Evolutionary conservation across 352 stramenopile genomes (phyloP).

Genomic region (Phytopythium ostracodes): DNA sequence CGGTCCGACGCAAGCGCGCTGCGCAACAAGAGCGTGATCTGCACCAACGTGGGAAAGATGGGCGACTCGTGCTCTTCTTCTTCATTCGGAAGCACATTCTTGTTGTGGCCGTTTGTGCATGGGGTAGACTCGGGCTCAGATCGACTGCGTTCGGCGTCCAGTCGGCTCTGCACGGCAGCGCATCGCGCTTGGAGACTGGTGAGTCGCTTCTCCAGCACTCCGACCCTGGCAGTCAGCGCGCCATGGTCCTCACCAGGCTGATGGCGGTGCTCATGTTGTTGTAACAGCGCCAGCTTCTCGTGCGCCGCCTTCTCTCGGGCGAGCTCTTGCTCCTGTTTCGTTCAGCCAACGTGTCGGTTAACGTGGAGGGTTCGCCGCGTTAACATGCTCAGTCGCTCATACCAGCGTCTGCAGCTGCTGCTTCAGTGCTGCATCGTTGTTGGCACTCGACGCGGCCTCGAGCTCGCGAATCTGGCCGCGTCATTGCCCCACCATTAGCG

Average conservation of each 20-base stretch:
- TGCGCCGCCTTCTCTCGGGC: slow-evolving; percentile 15
- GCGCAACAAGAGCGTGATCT: slow-evolving; percentile 14
- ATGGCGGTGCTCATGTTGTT: slow-evolving; percentile 5
- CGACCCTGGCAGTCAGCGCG: slow-evolving; percentile 5
- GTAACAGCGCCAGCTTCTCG: slow-evolving; percentile 14
- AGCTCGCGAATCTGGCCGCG: slow-evolving; percentile 15
- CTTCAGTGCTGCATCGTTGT: slow-evolving; percentile 8
- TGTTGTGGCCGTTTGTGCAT: too few relatives aligned
- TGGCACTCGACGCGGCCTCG: slow-evolving; percentile 12
- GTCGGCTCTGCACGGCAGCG: slow-evolving; percentile 4
- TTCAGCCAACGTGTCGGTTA: background rate
- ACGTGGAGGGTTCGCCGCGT: background rate
- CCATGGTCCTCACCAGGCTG: background rate
- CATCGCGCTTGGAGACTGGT: slow-evolving; percentile 10
- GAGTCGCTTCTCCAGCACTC: slow-evolving; percentile 13
- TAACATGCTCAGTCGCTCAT: background rate
- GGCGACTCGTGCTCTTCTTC: background rate
- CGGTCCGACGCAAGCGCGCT: slow-evolving; percentile 4
- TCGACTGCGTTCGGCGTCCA: background rate
- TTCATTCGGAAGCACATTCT: too few relatives aligned
- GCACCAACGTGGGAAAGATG: slow-evolving; percentile 18
- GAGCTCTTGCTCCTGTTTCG: slow-evolving; percentile 16
- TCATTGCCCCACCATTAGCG: background rate
- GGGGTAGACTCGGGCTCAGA: background rate
- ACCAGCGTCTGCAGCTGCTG: slow-evolving; percentile 12